phyloP scores from a whole-genome alignment of 768 basidiomycete genomes.

The Psilocybe subaeruginosa region DNA sequence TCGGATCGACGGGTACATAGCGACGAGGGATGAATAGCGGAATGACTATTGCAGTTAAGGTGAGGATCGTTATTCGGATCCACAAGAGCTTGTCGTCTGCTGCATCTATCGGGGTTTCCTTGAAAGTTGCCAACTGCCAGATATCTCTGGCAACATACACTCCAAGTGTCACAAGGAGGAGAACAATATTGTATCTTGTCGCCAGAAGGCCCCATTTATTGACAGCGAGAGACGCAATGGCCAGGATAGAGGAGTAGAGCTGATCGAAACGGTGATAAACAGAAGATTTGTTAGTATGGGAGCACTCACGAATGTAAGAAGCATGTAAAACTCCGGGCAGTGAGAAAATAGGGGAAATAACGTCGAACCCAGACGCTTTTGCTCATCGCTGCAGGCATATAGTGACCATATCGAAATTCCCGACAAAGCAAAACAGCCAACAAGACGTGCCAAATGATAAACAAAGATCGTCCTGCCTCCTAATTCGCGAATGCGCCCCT shows the following conservation, averaged over 20 bases:
- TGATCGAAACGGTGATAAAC: neutral
- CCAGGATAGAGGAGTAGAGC: constrained; percentile 28
- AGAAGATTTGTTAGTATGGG: neutral
- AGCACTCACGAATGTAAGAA: neutral
- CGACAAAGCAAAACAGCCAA: neutral
- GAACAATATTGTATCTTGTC: constrained; percentile 26
- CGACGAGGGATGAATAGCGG: constrained; percentile 57
- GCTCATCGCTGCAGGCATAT: neutral
- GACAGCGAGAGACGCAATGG: constrained; percentile 34
- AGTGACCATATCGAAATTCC: neutral
- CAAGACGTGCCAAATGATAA: neutral
- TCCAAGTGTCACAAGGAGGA: constrained; percentile 34
- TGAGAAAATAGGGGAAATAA: neutral
- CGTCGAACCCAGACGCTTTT: neutral
- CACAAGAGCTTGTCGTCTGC: constrained; percentile 49
- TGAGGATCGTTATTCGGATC: constrained; percentile 47
- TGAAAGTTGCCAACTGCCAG: constrained; percentile 57
- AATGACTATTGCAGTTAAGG: constrained; percentile 44
- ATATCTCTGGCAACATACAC: constrained; percentile 59
- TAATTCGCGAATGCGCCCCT: neutral
- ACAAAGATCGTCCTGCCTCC: neutral
- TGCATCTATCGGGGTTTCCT: constrained; percentile 44
- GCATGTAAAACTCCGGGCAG: neutral
- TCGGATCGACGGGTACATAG: constrained; percentile 55
- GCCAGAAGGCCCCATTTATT: constrained; percentile 28